Conservation (phyloP, 2,329 filamentous ascomycete genomes). For the Escovopsis sp. region DNA sequence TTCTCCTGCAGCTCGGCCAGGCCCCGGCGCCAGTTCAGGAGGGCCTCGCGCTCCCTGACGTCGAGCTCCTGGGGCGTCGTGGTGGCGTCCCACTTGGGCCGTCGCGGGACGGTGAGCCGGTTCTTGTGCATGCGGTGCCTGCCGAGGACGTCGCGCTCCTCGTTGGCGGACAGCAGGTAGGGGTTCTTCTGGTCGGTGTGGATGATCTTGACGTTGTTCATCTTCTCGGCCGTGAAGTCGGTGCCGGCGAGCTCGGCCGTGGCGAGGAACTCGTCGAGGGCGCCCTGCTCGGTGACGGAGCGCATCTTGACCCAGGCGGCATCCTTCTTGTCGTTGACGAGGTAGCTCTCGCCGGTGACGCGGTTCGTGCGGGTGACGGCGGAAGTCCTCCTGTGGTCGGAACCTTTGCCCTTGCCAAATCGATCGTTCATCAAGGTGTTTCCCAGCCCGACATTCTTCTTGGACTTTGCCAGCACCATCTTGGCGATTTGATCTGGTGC, state of each 20-base stretch:
- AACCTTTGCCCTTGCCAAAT: constrained; percentile 83
- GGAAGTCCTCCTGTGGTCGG: constrained; percentile 57
- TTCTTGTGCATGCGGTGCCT: constrained; percentile 74
- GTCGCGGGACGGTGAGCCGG: constrained; percentile 73
- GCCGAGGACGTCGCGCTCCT: constrained; percentile 62
- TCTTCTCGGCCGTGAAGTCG: constrained; percentile 96
- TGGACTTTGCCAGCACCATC: constrained; percentile 69
- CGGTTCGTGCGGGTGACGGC: constrained; percentile 56
- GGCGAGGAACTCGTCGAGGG: constrained; percentile 88
- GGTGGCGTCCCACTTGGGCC: constrained; percentile 73
- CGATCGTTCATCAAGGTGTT: constrained; percentile 98
- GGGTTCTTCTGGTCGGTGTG: constrained; percentile 94
- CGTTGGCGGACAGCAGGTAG: constrained; percentile 70
- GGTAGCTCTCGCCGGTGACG: constrained; percentile 73
- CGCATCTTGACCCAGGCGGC: constrained; percentile 99
- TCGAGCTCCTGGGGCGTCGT: constrained; percentile 80
- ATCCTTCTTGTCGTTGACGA: constrained; percentile 81
- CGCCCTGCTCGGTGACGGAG: constrained; percentile 92
- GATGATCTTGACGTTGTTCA: constrained; percentile 98
- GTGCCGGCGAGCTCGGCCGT: constrained; percentile 96
- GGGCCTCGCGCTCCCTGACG: constrained; percentile 58
- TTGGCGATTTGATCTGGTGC: constrained; percentile 13
- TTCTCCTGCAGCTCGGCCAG: constrained; percentile 88
- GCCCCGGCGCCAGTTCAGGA: constrained; percentile 79
- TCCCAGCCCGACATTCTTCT: constrained; percentile 86